These are phyloP conservation scores for Fraxinus floribunda DNA, from an alignment of 305 asterid species.

Conservation along the genomic window DNA sequence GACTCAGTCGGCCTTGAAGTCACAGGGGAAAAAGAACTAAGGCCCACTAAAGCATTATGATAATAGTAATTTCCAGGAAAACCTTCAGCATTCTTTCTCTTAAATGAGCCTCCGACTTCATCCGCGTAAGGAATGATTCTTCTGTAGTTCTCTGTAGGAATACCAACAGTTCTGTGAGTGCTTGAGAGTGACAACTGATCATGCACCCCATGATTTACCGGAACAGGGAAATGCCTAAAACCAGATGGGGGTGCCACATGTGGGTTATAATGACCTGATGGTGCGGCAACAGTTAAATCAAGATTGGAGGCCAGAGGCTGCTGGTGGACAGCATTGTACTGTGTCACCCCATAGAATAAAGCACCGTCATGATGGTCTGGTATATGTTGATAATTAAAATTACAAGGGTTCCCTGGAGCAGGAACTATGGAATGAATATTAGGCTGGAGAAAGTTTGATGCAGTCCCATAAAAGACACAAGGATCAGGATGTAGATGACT, in stretches of 20 bases:
- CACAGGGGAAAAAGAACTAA: slow-evolving; percentile 56
- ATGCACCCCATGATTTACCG: slow-evolving; percentile 55
- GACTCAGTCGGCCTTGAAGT: slow-evolving; percentile 41
- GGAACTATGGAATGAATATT: slow-evolving; percentile 51
- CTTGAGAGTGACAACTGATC: slow-evolving; percentile 52
- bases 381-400: slow-evolving; percentile 48
- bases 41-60: slow-evolving; percentile 51
- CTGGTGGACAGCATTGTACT: slow-evolving; percentile 38
- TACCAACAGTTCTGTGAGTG: slow-evolving; percentile 46
- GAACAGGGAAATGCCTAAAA: slow-evolving; percentile 51
- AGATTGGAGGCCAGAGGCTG: slow-evolving; percentile 56
- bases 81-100: slow-evolving; percentile 64
- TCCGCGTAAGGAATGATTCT: slow-evolving; percentile 47
- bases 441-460: slow-evolving; percentile 51
- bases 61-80: slow-evolving; percentile 44
- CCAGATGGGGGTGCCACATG: slow-evolving; percentile 56
- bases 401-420: slow-evolving; percentile 41
- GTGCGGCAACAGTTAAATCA: slow-evolving; percentile 45
- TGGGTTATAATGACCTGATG: slow-evolving; percentile 54
- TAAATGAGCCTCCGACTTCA: slow-evolving; percentile 42
- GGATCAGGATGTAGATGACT: slow-evolving; percentile 47
- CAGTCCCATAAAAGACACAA: slow-evolving; percentile 48
- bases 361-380: slow-evolving; percentile 54
- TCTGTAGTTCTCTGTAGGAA: slow-evolving; percentile 48
- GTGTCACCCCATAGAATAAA: slow-evolving; percentile 54